A percentile compares a stretch with the other conserved stretches of the same genome.
Conservation (phyloP, 305 asterid species). For the Ruellia speciosa region DNA sequence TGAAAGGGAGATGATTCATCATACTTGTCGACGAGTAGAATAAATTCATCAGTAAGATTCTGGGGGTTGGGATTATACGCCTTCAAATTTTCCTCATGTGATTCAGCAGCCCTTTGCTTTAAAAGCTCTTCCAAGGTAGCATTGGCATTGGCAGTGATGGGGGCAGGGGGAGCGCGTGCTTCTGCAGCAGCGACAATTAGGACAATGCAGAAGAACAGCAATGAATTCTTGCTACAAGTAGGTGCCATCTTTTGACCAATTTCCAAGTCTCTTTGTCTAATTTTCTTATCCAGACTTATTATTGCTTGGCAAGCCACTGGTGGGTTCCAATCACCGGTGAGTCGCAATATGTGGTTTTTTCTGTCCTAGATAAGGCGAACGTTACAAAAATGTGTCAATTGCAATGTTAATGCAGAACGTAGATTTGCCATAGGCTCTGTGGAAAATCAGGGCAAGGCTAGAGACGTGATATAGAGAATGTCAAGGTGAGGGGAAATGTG, state of each 20-base stretch:
- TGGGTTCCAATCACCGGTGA: background rate
- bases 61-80: conserved; percentile 32
- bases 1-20: background rate
- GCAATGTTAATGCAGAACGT: background rate
- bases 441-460: background rate
- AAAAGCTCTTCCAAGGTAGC: conserved; percentile 26
- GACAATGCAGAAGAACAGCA: conserved; percentile 14
- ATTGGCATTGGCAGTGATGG: conserved; percentile 21
- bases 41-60: conserved; percentile 33
- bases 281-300: background rate
- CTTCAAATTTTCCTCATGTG: conserved; percentile 27
- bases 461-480: background rate
- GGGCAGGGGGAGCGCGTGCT: conserved; percentile 5
- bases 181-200: conserved; percentile 7
- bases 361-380: background rate
- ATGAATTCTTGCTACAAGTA: background rate
- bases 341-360: background rate
- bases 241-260: conserved; percentile 14
- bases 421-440: background rate
- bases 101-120: conserved; percentile 27
- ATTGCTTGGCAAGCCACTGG: background rate
- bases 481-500: background rate
- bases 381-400: background rate
- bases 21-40: conserved; percentile 30
- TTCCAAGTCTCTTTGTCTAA: background rate